Base-by-base conservation (phyloP, 352 stramenopile genomes). In the Phytophthora constricta region DNA sequence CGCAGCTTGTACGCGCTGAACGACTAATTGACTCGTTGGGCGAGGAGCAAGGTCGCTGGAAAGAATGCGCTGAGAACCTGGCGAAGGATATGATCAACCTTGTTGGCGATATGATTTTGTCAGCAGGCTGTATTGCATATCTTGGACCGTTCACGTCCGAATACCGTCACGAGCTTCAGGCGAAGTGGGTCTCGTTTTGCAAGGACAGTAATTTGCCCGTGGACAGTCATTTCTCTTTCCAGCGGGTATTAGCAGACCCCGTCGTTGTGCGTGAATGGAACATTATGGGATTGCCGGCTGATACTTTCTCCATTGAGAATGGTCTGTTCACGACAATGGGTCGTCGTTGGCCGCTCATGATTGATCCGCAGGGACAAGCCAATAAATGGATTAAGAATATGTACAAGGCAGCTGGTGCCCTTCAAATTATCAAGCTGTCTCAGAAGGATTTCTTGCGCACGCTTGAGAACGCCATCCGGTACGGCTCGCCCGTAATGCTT, bases 301-400 rank as follows among this genome's bases (percentile, higher is more conserved):
- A 98, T 59, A 92, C 84, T 1, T 98, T 98, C 49, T 97, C 86
- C n/a, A 97, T 94, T 22, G 93, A 98, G 54, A 98, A 98, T 61
- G 94, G 93, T 28, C 59, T 98, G 27, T 96, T 98, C 56, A 95
- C 92, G 7, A 98, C 92, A 2, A 90, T 93, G 76, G 90, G 88
- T 4, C 74, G 93, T 1, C 83, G 93, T 0, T 98, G 93, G 93
- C 93, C 94, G 10, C 79, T 98, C 10, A 97, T 98, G 90, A 98
- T 98, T 58, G 94, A 98, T 53, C 94, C 94, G 1, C 93, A 98
- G 62, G 91, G 91, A 22, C 94, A 98, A 71, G 94, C 90, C 5
- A 98, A 98, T 74, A 94, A 96, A 65, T 98, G 93, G 94, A 92
- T 98, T 56, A 93, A 95, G 39, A 96, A 97, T 63, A 97, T 97